Conservation (phyloP, 164 flowering plant genomes). For the Dillenia suffruticosa region DNA sequence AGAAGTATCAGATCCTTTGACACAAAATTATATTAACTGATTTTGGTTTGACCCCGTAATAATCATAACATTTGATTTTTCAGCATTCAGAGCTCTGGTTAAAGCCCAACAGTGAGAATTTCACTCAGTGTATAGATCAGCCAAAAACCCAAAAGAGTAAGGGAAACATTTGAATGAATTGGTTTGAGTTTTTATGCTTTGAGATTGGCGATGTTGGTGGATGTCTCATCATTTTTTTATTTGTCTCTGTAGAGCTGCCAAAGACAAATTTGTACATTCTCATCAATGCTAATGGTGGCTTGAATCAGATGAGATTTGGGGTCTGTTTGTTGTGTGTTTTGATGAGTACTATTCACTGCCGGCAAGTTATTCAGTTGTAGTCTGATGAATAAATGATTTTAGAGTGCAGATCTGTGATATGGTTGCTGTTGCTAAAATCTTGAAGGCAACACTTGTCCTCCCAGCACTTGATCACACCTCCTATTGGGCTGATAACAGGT, state of each 20-base stretch:
- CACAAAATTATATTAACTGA: too few species aligned
- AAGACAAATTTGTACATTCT: constrained; percentile 83
- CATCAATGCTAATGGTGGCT: constrained; percentile 96
- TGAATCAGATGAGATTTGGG: constrained; percentile 99
- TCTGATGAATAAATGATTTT: constrained; percentile 42
- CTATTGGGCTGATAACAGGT: constrained; percentile 99
- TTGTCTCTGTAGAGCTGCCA: constrained; percentile 48
- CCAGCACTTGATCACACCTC: constrained; percentile 99
- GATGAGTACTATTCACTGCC: constrained; percentile 7
- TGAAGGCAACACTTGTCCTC: constrained; percentile 99
- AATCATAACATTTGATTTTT: constrained; percentile 4
- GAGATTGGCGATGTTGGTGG: too few species aligned
- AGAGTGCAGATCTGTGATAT: constrained; percentile 97
- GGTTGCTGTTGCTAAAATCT: constrained; percentile 94
- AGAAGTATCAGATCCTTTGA: constrained; percentile 28
- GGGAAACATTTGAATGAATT: constrained; percentile 1
- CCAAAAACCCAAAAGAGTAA: constrained; percentile 60
- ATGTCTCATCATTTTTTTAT: constrained; percentile 4
- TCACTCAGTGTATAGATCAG: constrained; percentile 64
- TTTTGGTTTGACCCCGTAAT: too few species aligned
- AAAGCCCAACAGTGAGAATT: constrained; percentile 73
- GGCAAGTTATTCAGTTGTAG: constrained; percentile 3
- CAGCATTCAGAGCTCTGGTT: constrained; percentile 84
- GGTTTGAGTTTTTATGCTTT: too few species aligned
- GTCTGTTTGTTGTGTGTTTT: constrained; percentile 51